Evolutionary conservation across 2,329 filamentous ascomycete species (phyloP), one percentile per base, ranked within the genome.

Genomic region (Sporothrix brunneoviolacea): DNA sequence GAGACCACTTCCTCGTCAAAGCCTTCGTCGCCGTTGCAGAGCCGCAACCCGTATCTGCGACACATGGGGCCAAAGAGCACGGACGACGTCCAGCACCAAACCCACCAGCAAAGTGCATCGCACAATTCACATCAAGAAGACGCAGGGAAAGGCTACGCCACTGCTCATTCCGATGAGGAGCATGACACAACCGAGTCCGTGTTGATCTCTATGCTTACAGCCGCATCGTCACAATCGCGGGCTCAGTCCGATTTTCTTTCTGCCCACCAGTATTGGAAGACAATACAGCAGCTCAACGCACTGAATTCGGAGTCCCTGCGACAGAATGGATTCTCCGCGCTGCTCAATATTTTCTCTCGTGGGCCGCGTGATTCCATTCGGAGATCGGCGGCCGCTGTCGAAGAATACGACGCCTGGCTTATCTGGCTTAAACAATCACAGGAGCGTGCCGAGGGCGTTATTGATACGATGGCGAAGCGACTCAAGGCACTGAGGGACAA

Each of bases 191-290:
- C 84, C 8, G 45, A 47, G 10, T 47, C 52, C 8, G 47, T 55
- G 5, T 68, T 89, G 10, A 75, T 88, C 36, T 76, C 79, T 1
- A 90, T 91, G 84, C 76, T 91, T 24, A 82, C 85, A 56, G 83
- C 84, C 16, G 88, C 88, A 15, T 86, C 86, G 57, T 76, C 82
- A 1, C 85, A 88, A 63, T 90, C 87, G 50, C 82, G 87, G 58
- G 82, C 85, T 21, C 81, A 86, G 54, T 86, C 86, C 0, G 88
- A 95, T 63, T 95, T 90, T 60, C 82, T 93, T 44, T 84, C 84
- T 27, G 86, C 88, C 1, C 88, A 94, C 59, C 76, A 88, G 46
- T 95, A 91, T 70, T 91, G 87, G 82, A 86, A 84, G 62, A 90
- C 88, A 0, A 70, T 91, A 24, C 82, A 87, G 54, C 84, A 89